phyloP scores from a whole-genome alignment of 139 green algal species.

The Chlorella sp. region DNA sequence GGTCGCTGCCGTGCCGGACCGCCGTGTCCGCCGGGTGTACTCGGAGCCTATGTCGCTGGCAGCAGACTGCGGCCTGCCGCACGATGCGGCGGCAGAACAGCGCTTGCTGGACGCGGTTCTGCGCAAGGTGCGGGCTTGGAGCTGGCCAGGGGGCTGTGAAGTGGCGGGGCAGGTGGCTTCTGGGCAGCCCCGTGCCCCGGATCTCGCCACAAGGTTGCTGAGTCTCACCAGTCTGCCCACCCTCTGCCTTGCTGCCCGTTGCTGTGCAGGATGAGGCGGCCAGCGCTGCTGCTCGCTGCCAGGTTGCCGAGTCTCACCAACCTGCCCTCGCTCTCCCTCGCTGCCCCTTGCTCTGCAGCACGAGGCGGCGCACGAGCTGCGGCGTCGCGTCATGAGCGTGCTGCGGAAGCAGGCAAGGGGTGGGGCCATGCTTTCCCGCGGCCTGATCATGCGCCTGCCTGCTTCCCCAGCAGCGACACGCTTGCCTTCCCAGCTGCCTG shows the following conservation, averaged over 20 bases:
- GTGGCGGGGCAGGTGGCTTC: neutral
- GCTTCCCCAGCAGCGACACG: neutral
- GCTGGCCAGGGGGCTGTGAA: neutral
- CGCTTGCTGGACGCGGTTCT: neutral
- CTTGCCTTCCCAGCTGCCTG: neutral
- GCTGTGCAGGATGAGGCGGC: neutral
- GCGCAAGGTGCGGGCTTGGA: neutral
- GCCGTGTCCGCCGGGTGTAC: neutral
- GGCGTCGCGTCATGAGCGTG: neutral
- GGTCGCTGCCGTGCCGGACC: neutral
- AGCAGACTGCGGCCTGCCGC: neutral
- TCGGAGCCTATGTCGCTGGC: neutral
- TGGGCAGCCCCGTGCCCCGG: neutral
- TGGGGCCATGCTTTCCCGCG: neutral
- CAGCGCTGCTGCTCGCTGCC: no score
- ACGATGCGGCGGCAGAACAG: neutral
- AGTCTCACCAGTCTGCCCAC: neutral
- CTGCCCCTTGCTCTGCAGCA: neutral
- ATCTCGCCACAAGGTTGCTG: neutral
- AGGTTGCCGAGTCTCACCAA: neutral
- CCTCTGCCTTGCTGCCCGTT: neutral
- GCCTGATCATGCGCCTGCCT: neutral
- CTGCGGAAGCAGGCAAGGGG: neutral
- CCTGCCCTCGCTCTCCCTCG: neutral
- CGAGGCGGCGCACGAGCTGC: neutral